phyloP scores from a whole-genome alignment of 202 grass and related monocot species.

The Carex sylvatica region DNA sequence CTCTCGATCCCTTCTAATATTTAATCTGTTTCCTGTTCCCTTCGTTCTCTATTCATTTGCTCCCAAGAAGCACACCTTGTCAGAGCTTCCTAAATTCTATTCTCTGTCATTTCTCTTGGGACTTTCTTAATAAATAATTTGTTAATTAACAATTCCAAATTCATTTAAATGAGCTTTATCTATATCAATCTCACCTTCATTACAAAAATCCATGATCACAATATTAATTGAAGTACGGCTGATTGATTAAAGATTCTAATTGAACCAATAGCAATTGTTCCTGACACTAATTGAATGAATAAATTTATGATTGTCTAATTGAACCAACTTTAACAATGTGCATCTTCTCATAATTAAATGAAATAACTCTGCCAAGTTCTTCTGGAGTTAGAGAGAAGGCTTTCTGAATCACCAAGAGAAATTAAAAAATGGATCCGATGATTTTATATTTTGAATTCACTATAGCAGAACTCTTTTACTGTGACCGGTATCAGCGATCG shows the following conservation, averaged over 20 bases:
- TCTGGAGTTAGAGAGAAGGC: conserved; percentile 66
- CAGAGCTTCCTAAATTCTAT: too few species aligned
- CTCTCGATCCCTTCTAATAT: too few species aligned
- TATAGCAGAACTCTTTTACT: too few species aligned
- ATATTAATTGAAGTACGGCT: neutral
- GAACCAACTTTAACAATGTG: neutral
- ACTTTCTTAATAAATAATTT: neutral
- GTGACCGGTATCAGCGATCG: too few species aligned
- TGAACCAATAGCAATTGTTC: neutral
- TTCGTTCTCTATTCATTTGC: too few species aligned
- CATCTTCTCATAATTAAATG: neutral
- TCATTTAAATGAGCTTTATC: neutral
- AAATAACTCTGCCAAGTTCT: conserved; percentile 2
- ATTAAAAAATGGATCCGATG: conserved; percentile 78
- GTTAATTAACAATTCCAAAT: neutral
- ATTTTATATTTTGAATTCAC: conserved; percentile 19
- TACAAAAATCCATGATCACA: neutral
- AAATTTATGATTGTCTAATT: neutral
- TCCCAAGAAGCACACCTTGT: too few species aligned
- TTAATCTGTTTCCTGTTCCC: too few species aligned
- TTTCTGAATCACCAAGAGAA: conserved; percentile 86
- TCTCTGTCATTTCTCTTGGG: too few species aligned
- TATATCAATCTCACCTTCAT: neutral
- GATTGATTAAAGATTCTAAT: neutral
- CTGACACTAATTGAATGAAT: neutral